A percentile compares a stretch with the other conserved stretches of the same genome.
Conservation (phyloP, 768 basidiomycete species). For the Arthromyces matolae region DNA sequence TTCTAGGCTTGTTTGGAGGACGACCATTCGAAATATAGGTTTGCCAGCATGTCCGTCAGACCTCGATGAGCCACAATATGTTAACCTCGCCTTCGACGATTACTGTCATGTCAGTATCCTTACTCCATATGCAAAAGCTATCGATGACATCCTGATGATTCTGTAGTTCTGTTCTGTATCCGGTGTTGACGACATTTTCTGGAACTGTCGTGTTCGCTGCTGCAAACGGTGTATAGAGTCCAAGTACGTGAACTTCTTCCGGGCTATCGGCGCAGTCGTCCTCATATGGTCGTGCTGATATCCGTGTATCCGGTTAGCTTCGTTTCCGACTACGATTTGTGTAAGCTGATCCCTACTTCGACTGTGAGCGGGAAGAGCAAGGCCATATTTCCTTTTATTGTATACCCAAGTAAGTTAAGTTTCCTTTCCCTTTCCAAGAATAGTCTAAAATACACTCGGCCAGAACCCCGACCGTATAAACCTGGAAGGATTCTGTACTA, state of each 20-base stretch:
- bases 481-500: constrained; percentile 24
- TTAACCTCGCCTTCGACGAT: constrained; percentile 41
- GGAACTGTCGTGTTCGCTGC: constrained; percentile 23
- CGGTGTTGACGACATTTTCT: constrained; percentile 19
- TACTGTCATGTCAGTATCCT: constrained; percentile 39
- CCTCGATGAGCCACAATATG: constrained; percentile 41
- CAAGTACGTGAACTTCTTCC: constrained; percentile 10
- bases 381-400: constrained; percentile 29
- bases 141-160: not conserved
- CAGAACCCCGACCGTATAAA: constrained; percentile 18
- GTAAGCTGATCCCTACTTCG: constrained; percentile 20
- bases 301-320: constrained; percentile 7
- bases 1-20: constrained; percentile 35
- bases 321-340: constrained; percentile 15
- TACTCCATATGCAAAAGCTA: constrained; percentile 3
- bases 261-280: not conserved
- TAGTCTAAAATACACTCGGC: constrained; percentile 5
- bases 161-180: constrained; percentile 20
- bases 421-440: not conserved
- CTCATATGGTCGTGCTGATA: no score
- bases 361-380: constrained; percentile 23
- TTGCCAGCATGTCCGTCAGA: constrained; percentile 43
- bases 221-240: constrained; percentile 22
- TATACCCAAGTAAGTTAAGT: constrained; percentile 21
- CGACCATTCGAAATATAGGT: constrained; percentile 29